Base-by-base conservation (phyloP, 768 basidiomycete genomes). In the Dioszegia hungarica region DNA sequence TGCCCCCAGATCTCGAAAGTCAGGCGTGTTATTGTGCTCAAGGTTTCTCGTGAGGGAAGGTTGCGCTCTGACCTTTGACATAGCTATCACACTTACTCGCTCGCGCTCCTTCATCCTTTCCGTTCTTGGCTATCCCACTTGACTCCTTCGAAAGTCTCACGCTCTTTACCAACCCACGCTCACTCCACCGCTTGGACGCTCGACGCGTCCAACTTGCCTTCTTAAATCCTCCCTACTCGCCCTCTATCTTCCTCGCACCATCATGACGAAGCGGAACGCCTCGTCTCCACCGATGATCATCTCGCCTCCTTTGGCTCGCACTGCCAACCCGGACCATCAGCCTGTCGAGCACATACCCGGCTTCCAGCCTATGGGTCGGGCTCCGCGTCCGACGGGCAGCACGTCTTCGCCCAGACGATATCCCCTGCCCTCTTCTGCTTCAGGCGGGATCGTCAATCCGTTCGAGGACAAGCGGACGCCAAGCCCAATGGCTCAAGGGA, bases 391-490 rank as follows among this genome's bases (percentile, higher is more conserved):
- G 28, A 19, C 29, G 19, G 17, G 29, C n/a, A 31, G 25, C 11
- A 14, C 33, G 14, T 31, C 29, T 10, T 31, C 29, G 5, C 22
- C 34, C 11, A 33, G 49, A 14, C 19, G 49, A 9, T 51, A 51
- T 36, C 49, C n/a, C n/a, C n/a, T 36, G 5, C 39, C 49, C 12
- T 27, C 45, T 3, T 46, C 45, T 3, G 29, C 28, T 3, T 5
- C 29, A 17, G n/a, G 27, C 15, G 45, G 45, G 8, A 29, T 46
- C 15, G 22, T 38, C 14, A 51, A 51, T 22, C 49, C 49, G 5
- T 51, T 51, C 25, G 49, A 51, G 36, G 49, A 51, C 15, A 28
- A 27, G 29, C 25, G 45, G 28, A 46, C 45, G 10, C 45, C 45
- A 9, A 46, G 45, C 25, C 45, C 45, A 3, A 27, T 27, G 22